These are phyloP conservation scores for Aspergillus viridinutans DNA, from an alignment of 2,329 filamentous ascomycete genomes.

Conservation along the genomic window DNA sequence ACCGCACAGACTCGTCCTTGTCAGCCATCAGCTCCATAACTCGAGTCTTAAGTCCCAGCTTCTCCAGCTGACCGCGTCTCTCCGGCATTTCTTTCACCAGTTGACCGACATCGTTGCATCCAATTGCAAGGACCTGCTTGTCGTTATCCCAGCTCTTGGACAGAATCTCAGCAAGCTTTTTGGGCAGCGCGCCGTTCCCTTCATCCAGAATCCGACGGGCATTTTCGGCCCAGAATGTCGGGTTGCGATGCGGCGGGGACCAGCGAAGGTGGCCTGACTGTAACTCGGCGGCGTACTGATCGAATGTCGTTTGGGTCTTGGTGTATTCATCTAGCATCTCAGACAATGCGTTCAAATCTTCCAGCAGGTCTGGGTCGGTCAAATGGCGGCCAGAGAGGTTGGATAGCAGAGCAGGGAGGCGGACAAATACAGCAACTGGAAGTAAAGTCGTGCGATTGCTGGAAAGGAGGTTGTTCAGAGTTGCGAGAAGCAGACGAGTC, in stretches of 20 bases:
- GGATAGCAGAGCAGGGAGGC: constrained; percentile 62
- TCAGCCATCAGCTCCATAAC: constrained; percentile 95
- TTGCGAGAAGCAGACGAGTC: constrained; percentile 83
- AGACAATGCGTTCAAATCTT: constrained; percentile 46
- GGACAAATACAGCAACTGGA: constrained; percentile 79
- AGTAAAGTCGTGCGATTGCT: constrained; percentile 65
- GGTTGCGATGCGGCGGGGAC: constrained; percentile 85
- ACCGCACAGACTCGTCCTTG: constrained; percentile 79
- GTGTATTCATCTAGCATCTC: constrained; percentile 82
- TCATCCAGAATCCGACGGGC: constrained; percentile 80
- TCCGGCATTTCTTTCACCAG: constrained; percentile 87
- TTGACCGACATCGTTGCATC: constrained; percentile 85
- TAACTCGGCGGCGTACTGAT: constrained; percentile 74
- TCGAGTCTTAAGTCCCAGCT: constrained; percentile 74
- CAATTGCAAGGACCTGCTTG: constrained; percentile 81
- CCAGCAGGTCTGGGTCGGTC: constrained; percentile 47
- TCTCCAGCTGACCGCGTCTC: constrained; percentile 74
- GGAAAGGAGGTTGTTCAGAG: constrained; percentile 80
- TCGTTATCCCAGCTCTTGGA: constrained; percentile 79
- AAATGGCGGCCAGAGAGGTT: constrained; percentile 53
- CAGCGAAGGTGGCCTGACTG: constrained; percentile 83
- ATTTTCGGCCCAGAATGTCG: constrained; percentile 88
- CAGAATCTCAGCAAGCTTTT: constrained; percentile 81
- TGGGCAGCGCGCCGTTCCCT: constrained; percentile 72
- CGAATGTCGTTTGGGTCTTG: constrained; percentile 63